A percentile compares a stretch with the other conserved stretches of the same genome.
phyloP scores from a whole-genome alignment of 805 yeast genomes.

The Candida odintsovae region DNA sequence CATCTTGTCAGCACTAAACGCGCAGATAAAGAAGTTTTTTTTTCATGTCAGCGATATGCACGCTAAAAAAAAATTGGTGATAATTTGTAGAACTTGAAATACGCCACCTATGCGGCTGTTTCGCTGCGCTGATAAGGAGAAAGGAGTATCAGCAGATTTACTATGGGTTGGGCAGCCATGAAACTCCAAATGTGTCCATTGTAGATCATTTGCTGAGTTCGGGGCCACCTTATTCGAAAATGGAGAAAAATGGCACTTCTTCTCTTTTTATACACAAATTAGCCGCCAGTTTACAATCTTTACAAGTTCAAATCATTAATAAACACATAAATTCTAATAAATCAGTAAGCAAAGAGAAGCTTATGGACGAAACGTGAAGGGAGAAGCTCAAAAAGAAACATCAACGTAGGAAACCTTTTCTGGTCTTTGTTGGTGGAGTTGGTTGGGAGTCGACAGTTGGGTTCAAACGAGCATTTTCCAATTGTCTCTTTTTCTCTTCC shows the following conservation, averaged over 20 bases:
- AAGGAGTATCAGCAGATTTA: too few relatives aligned
- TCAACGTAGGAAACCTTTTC: slow-evolving; percentile 77
- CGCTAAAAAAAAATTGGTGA: not conserved
- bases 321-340: not conserved
- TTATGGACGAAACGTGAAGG: not conserved
- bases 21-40: not conserved
- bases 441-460: slow-evolving; percentile 29
- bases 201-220: too few relatives aligned
- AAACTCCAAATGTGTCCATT: too few relatives aligned
- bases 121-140: not conserved
- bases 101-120: not conserved
- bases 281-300: not conserved
- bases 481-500: slow-evolving; percentile 83
- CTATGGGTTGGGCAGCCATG: too few relatives aligned
- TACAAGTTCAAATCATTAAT: not conserved
- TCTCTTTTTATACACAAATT: not conserved
- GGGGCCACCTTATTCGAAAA: too few relatives aligned
- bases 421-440: slow-evolving; percentile 49
- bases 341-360: not conserved
- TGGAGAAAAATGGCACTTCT: not conserved
- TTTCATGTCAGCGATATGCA: not conserved
- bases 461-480: slow-evolving; percentile 56
- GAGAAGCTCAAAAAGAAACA: not conserved
- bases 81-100: not conserved
- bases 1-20: not conserved